Conservation (phyloP, 1,284 basidiomycete species). For the Cutaneotrichosporon spelunceum region DNA sequence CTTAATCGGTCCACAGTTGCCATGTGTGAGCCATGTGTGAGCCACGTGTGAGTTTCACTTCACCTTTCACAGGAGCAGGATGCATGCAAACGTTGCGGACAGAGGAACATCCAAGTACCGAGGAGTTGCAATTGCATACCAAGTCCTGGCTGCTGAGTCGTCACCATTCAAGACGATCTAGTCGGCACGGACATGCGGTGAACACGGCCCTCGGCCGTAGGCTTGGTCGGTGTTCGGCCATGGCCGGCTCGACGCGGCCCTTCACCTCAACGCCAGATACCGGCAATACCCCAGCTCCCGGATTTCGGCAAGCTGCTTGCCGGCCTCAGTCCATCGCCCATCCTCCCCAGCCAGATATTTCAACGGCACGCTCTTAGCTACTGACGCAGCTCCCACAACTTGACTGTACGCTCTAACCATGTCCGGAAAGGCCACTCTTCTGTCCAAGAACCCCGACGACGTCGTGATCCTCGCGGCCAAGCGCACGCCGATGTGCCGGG, state of each 20-base stretch:
- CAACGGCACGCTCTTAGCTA: background rate
- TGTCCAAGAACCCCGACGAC: constrained; percentile 26
- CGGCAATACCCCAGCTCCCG: background rate
- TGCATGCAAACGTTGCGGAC: too few relatives aligned
- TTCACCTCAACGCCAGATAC: background rate
- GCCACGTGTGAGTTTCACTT: background rate
- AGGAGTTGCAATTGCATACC: too few relatives aligned
- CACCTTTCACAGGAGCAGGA: too few relatives aligned
- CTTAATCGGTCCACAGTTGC: background rate
- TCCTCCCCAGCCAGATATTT: background rate
- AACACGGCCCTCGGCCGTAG: background rate
- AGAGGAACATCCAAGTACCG: too few relatives aligned
- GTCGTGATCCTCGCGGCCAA: constrained; percentile 26
- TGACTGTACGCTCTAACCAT: constrained; percentile 5
- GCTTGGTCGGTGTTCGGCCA: background rate
- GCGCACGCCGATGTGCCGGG: constrained; percentile 52
- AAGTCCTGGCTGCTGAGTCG: too few relatives aligned
- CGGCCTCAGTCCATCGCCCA: background rate
- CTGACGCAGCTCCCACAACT: background rate
- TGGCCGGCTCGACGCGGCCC: background rate
- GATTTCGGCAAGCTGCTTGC: background rate
- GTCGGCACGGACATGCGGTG: too few relatives aligned
- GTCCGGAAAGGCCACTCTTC: constrained; percentile 17
- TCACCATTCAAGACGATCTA: too few relatives aligned
- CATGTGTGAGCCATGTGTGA: background rate